phyloP scores from a whole-genome alignment of 2,329 filamentous ascomycete genomes.

The Colletotrichum tropicale region DNA sequence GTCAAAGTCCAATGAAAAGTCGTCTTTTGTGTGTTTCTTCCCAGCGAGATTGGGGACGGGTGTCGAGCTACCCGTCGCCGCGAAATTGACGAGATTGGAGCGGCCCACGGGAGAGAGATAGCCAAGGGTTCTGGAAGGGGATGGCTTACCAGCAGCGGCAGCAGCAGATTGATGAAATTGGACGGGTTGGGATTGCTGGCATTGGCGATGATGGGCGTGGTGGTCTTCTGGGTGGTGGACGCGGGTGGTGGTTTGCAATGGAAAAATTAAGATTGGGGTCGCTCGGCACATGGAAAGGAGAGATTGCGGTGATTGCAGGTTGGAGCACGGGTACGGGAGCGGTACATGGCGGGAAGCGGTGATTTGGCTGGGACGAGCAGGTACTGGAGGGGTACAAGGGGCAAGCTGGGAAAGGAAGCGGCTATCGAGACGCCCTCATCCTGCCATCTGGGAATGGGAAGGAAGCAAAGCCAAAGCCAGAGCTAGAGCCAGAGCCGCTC shows the following conservation, averaged over 20 bases:
- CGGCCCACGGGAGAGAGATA: not conserved
- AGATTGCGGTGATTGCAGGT: conserved; percentile 4
- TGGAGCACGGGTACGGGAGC: not conserved
- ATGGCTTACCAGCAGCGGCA: not conserved
- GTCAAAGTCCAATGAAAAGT: not conserved
- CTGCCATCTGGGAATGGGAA: not conserved
- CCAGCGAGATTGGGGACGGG: not conserved
- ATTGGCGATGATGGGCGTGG: not conserved
- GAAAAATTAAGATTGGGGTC: conserved; percentile 9
- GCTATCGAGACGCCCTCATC: not conserved
- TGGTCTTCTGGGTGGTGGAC: not conserved
- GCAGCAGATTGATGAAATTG: conserved; percentile 7
- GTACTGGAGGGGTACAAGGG: not conserved
- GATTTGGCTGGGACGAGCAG: not conserved
- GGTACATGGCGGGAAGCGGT: not conserved
- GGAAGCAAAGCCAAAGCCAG: not conserved
- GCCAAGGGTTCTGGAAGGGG: not conserved
- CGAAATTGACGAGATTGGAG: conserved; percentile 1
- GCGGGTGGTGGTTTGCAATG: not conserved
- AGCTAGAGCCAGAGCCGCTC: not conserved
- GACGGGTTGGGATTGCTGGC: not conserved
- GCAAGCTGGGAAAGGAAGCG: not conserved
- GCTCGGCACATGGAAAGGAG: conserved; percentile 8
- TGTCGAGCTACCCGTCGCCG: not conserved
- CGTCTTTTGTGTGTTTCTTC: not conserved